Evolutionary conservation across 345 rosid species (phyloP).

Genomic region (Salix brachista): DNA sequence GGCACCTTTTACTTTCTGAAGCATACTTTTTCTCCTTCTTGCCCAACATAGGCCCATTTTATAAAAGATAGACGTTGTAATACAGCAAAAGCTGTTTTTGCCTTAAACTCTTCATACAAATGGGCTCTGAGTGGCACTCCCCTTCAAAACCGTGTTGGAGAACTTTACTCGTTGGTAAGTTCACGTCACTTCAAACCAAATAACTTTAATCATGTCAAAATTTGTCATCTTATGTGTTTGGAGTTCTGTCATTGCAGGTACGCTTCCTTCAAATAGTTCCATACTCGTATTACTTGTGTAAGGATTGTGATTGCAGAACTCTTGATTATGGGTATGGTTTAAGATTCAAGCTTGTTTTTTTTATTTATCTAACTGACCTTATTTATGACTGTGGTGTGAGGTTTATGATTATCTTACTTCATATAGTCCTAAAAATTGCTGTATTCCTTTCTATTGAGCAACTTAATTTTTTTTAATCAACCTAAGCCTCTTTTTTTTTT

Average conservation of each 20-base stretch:
- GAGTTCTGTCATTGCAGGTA: conserved; percentile 47
- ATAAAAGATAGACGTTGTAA: conserved; percentile 86
- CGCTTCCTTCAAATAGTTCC: conserved; percentile 86
- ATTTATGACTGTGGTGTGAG: neutral
- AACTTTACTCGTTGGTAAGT: conserved; percentile 90
- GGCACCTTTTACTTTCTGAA: neutral
- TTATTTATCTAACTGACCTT: neutral
- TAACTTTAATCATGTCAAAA: conserved; percentile 9
- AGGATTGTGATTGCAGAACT: conserved; percentile 83
- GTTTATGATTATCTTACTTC: neutral
- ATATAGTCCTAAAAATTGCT: neutral
- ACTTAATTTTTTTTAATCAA: no score
- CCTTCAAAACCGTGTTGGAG: conserved; percentile 97
- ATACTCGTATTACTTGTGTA: conserved; percentile 90
- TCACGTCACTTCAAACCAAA: conserved; percentile 13
- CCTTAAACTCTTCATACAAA: conserved; percentile 71
- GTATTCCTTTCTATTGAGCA: neutral
- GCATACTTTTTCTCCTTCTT: neutral
- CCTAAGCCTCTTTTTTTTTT: neutral
- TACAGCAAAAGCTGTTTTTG: conserved; percentile 88
- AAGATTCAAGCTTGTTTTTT: neutral
- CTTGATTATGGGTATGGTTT: conserved; percentile 79
- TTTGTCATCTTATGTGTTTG: conserved; percentile 18
- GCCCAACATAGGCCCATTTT: conserved; percentile 61
- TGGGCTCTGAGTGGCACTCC: conserved; percentile 99